phyloP scores from a whole-genome alignment of 805 yeast species.

The Candida endomychidarum region DNA sequence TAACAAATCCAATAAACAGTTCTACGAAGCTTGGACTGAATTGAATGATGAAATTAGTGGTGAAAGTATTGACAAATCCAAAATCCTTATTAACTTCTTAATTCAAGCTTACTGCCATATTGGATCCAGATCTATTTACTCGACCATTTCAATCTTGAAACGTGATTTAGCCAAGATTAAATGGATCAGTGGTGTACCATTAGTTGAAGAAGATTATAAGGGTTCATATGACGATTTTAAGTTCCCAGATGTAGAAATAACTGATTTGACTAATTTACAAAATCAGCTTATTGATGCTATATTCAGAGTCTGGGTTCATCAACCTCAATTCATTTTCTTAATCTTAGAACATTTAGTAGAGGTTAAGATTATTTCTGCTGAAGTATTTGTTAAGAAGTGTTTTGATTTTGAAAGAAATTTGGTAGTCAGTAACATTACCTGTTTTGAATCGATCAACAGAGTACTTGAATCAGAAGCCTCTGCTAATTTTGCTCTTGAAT shows the following conservation, averaged over 20 bases:
- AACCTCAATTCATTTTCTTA: constrained; percentile 45
- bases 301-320: constrained; percentile 44
- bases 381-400: constrained; percentile 26
- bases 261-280: constrained; percentile 25
- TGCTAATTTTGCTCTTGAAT: background rate
- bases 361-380: constrained; percentile 32
- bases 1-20: constrained; percentile 40
- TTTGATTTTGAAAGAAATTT: constrained; percentile 30
- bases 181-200: constrained; percentile 33
- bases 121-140: constrained; percentile 81
- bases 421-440: constrained; percentile 39
- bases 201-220: constrained; percentile 28
- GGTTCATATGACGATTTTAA: constrained; percentile 28
- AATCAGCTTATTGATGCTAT: constrained; percentile 39
- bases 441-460: constrained; percentile 44
- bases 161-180: constrained; percentile 42
- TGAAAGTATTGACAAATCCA: constrained; percentile 24
- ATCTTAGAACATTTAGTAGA: constrained; percentile 44
- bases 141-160: constrained; percentile 40
- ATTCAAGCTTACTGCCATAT: constrained; percentile 74
- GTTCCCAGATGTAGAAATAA: constrained; percentile 21
- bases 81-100: constrained; percentile 56
- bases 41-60: constrained; percentile 19
- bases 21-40: constrained; percentile 32
- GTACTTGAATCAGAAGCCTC: constrained; percentile 22